Conservation (phyloP, 2,329 filamentous ascomycete genomes). For the Cytospora chrysosperma region DNA sequence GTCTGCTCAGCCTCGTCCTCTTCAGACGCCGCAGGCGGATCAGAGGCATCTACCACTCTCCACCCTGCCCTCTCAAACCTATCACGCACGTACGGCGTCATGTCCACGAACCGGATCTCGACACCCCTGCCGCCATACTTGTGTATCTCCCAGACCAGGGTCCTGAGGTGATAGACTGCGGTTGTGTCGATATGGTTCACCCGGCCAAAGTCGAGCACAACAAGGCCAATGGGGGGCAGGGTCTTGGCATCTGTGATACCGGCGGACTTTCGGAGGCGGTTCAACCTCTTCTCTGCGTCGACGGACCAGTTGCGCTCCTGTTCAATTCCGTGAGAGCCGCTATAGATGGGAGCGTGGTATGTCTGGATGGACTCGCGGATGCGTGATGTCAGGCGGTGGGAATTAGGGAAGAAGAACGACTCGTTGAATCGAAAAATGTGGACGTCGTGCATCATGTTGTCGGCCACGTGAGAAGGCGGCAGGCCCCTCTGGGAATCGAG, state of each 20-base stretch:
- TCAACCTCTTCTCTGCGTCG: constrained; percentile 46
- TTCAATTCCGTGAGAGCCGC: constrained; percentile 32
- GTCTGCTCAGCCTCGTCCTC: constrained; percentile 1
- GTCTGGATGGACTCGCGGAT: constrained; percentile 52
- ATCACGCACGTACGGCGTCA: constrained; percentile 42
- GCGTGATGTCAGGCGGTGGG: constrained; percentile 49
- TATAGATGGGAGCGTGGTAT: constrained; percentile 41
- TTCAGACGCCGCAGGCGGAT: neutral
- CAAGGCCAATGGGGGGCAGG: constrained; percentile 42
- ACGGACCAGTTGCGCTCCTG: constrained; percentile 55
- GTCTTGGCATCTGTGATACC: constrained; percentile 35
- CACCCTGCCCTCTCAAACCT: constrained; percentile 41
- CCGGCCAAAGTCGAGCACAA: constrained; percentile 52
- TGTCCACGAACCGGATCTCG: constrained; percentile 48
- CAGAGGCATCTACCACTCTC: constrained; percentile 32
- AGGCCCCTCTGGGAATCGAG: constrained; percentile 29
- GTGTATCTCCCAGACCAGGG: constrained; percentile 47
- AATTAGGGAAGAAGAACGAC: constrained; percentile 61
- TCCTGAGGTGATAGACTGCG: constrained; percentile 48
- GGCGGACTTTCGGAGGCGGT: constrained; percentile 42
- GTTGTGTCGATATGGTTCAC: constrained; percentile 56
- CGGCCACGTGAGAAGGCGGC: constrained; percentile 35
- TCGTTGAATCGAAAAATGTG: constrained; percentile 58
- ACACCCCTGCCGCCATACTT: constrained; percentile 48
- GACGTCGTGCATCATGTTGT: constrained; percentile 38